Evolutionary conservation across 2,329 filamentous ascomycete genomes (phyloP).

Genomic region (Aspergillus novoparasiticus): DNA sequence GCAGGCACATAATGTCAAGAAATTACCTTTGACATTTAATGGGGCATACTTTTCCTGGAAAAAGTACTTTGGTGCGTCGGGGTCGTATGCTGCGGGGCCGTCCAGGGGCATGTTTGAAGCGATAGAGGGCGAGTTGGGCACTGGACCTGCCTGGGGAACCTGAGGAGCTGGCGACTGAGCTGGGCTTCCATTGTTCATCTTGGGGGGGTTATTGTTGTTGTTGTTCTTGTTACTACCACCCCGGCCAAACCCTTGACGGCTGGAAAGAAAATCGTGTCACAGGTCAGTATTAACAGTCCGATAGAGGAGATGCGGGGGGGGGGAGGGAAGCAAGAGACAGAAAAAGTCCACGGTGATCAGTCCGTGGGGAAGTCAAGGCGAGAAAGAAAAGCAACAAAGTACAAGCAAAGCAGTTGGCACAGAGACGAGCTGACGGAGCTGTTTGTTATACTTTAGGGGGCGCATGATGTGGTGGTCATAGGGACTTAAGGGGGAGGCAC

Average conservation of each 20-base stretch:
- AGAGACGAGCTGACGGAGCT: neutral
- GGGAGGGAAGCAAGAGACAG: conserved; percentile 5
- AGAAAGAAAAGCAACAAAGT: conserved; percentile 6
- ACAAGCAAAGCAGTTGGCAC: neutral
- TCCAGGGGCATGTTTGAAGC: conserved; percentile 41
- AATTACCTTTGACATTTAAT: conserved; percentile 95
- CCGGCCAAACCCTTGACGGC: conserved; percentile 53
- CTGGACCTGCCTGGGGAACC: conserved; percentile 30
- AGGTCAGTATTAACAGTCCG: conserved; percentile 24
- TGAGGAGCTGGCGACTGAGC: conserved; percentile 33
- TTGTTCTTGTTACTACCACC: conserved; percentile 49
- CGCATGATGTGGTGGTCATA: conserved; percentile 7
- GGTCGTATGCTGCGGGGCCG: conserved; percentile 40
- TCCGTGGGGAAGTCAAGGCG: conserved; percentile 1
- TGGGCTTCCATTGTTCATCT: conserved; percentile 40
- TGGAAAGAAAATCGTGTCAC: conserved; percentile 32
- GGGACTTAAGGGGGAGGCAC: conserved; percentile 26
- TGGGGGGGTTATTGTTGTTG: conserved; percentile 41
- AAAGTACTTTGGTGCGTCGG: conserved; percentile 52
- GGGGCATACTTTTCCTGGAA: conserved; percentile 63
- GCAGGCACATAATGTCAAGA: conserved; percentile 90
- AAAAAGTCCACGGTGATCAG: neutral
- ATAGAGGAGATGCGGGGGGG: conserved; percentile 12
- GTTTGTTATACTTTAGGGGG: conserved; percentile 4
- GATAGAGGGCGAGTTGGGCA: conserved; percentile 44